A percentile compares a stretch with the other conserved stretches of the same genome.
These are phyloP conservation scores for Suillus clintonianus DNA, from an alignment of 768 basidiomycete genomes.

Conservation along the genomic window DNA sequence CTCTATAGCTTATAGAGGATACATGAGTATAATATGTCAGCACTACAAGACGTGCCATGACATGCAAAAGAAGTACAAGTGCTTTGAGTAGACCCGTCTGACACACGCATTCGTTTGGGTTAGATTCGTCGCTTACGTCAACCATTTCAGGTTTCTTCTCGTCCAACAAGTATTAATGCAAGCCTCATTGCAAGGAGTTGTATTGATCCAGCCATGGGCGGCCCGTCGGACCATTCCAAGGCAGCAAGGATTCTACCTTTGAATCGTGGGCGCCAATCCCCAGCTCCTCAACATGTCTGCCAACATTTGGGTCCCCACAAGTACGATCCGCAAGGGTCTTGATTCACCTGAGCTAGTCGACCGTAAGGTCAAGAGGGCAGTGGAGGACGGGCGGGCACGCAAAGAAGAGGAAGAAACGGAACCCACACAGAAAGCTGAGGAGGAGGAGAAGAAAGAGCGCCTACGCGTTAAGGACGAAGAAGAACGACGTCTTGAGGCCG, in stretches of 20 bases:
- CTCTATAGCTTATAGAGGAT: too few species aligned
- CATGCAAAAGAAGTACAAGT: too few species aligned
- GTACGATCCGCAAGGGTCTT: conserved; percentile 45
- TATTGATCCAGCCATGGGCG: background rate
- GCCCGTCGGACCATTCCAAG: background rate
- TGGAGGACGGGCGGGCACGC: conserved; percentile 35
- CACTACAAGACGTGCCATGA: too few species aligned
- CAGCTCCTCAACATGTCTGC: conserved; percentile 53
- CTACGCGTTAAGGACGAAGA: conserved; percentile 22
- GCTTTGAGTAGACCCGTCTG: too few species aligned
- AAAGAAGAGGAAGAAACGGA: conserved; percentile 48
- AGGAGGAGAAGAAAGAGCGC: conserved; percentile 36
- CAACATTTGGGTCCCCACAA: conserved; percentile 75
- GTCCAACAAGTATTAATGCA: background rate
- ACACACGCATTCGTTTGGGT: too few species aligned
- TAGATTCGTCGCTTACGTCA: background rate
- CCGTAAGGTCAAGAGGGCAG: conserved; percentile 72
- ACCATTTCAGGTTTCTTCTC: background rate
- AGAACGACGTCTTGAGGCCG: conserved; percentile 26
- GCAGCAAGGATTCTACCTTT: conserved; percentile 30
- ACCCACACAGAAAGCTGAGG: conserved; percentile 30
- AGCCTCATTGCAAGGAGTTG: background rate
- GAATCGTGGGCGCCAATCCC: conserved; percentile 32
- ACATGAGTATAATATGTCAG: too few species aligned
- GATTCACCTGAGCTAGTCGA: conserved; percentile 87